These are phyloP conservation scores for Artomyces pyxidatus DNA, from an alignment of 768 basidiomycete genomes.

Conservation along the genomic window DNA sequence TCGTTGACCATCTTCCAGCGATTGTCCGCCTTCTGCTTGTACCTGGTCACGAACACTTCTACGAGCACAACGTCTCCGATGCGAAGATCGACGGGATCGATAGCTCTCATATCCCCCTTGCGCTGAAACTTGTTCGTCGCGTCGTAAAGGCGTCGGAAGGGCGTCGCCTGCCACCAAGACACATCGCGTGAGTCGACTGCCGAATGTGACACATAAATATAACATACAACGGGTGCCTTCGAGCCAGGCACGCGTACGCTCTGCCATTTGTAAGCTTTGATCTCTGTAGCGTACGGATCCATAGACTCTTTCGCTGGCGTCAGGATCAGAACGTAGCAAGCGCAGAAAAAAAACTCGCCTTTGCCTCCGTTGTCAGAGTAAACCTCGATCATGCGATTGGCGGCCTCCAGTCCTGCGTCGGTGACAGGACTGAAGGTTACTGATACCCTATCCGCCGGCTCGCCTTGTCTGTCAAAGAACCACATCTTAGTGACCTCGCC, in stretches of 20 bases:
- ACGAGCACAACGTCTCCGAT: neutral
- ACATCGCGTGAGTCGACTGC: neutral
- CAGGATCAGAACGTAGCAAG: too few relatives aligned
- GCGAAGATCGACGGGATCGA: neutral
- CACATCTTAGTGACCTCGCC: neutral
- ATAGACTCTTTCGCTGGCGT: too few relatives aligned
- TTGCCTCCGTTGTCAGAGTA: neutral
- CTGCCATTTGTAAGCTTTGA: neutral
- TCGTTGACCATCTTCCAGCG: too few relatives aligned
- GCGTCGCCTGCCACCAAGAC: neutral
- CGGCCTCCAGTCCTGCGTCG: neutral
- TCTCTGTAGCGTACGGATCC: too few relatives aligned
- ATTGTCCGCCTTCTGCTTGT: neutral
- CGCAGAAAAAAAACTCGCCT: neutral
- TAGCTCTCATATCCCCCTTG: neutral
- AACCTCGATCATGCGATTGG: neutral
- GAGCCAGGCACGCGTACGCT: neutral
- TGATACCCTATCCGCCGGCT: neutral
- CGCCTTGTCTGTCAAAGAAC: neutral
- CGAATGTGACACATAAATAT: neutral
- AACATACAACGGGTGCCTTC: neutral
- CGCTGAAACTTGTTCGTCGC: neutral
- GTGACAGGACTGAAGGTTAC: neutral
- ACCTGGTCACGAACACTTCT: neutral
- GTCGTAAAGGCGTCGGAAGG: neutral